Base-by-base conservation (phyloP, 2,329 filamentous ascomycete species). In the Nemania abortiva region DNA sequence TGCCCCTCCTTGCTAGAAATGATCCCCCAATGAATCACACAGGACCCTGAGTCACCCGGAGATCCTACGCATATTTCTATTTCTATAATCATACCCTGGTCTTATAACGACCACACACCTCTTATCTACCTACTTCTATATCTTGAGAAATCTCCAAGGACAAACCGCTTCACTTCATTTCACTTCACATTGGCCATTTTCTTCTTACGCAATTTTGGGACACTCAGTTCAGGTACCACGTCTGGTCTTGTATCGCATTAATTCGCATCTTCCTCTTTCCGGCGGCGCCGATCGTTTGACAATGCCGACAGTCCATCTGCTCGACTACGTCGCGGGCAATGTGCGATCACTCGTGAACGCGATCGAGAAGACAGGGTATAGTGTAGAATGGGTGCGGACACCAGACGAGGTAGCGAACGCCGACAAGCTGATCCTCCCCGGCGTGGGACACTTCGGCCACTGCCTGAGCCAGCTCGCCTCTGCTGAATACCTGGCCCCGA, bases 361-460 rank as follows among this genome's bases (percentile, higher is more conserved):
- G 76, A 97, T 99, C 77, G 95, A 99, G 81, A 97, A 96, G 82
- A 88, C 95, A 68, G 96, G 96, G 70, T 98, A 95, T 80, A 88
- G 92, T 53, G 93, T 99, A 55, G 92, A 96, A 84, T 98, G 95
- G 96, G 87, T 99, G 74, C 91, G 87, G 76, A 90, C 90, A 39
- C 96, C 96, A 4, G 90, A 92, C 75, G 94, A 98, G 81, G 89
- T 99, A 63, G 84, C 89, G 70, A 90, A 91, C 75, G 96, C 95
- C 74, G 93, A 97, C 91, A 97, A 91, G 88, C 89, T 99, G 76
- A 98, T 99, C 73, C 88, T 99, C 29, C 96, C 96, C 5, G 96
- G 96, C 69, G 96, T 99, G 71, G 96, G 96, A 75, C 95, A 99
- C 85, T 99, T 98, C 77, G 96, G 96, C 70, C 94, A 99, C 85